Evolutionary conservation across 495 filamentous ascomycete species (phyloP), one percentile per base, ranked within the genome.

Genomic region (Penicillium antarcticum): DNA sequence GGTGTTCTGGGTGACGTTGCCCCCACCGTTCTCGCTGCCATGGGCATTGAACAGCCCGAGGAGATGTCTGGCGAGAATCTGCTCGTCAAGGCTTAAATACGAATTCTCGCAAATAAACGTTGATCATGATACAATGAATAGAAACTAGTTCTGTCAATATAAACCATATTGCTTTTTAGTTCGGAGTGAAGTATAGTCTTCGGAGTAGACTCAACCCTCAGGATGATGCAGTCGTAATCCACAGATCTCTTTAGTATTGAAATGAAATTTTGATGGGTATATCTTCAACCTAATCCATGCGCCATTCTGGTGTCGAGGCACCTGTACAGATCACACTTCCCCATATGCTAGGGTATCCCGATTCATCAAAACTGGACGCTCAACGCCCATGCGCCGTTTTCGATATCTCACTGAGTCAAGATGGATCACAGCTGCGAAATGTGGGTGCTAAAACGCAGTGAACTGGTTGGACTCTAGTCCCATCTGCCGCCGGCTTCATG

Each of bases 1-100:
- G 94, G 92, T 66, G 95, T 98, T 16, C 75, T 98, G 45, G 94
- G 94, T 44, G 94, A 98, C 69, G 94, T 98, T 40, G 94, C 94
- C 9, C 95, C 95, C 2, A 98, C 94, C 32, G 64, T 98, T 45
- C 77, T 98, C 36, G 88, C 83, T 29, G 84, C 82, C 55, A 96
- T 98, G 92, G 95, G 94, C 18, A 72, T 98, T 48, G 81, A 84
- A 16, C 82, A 95, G 67, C 92, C 95, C 12, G 80, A 86, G 63
- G 92, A 95, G 72, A 98, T 98, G 94, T 85, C 86, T 38, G 92
- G 94, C 34, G 69, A 72, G 58, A 95, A 81, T 73, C 79, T 98
- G 56, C 72, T 98, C 61, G 70, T 95, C 52, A 95, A 89, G 79
- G 57, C 69, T 55, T 77, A 68, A 48, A 68, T 52, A 44, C 31